Evolutionary conservation across 805 yeast species (phyloP).

Genomic region (Cephaloascus albidus): DNA sequence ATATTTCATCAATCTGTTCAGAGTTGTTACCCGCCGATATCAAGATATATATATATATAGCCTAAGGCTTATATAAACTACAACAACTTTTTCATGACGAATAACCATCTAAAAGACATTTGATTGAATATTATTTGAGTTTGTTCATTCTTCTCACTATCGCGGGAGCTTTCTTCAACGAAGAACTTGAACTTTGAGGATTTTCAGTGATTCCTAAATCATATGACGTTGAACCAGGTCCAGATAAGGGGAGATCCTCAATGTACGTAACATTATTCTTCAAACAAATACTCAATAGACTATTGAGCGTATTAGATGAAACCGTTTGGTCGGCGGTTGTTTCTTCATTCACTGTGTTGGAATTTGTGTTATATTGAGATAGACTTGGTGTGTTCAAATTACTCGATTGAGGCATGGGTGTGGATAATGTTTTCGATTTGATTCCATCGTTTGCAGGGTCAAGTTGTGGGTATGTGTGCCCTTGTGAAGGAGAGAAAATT

Average conservation of each 20-base stretch:
- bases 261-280: neutral
- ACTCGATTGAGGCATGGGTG: neutral
- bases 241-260: slow-evolving; percentile 1
- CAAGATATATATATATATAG: no score
- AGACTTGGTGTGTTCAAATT: neutral
- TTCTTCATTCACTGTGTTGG: neutral
- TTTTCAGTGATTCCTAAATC: neutral
- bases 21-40: no score
- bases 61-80: no score
- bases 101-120: no score
- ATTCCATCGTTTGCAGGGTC: slow-evolving; percentile 1
- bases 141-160: neutral
- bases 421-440: neutral
- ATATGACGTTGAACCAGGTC: neutral
- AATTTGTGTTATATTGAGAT: neutral
- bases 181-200: neutral
- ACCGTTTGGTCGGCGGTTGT: no score
- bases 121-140: neutral
- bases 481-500: slow-evolving; percentile 50
- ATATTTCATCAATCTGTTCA: no score
- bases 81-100: no score
- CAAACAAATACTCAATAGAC: neutral
- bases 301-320: neutral
- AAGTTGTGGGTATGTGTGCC: slow-evolving; percentile 35
- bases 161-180: neutral